Base-by-base conservation (phyloP, 345 rosid species). In the Eucalyptus caleyi region DNA sequence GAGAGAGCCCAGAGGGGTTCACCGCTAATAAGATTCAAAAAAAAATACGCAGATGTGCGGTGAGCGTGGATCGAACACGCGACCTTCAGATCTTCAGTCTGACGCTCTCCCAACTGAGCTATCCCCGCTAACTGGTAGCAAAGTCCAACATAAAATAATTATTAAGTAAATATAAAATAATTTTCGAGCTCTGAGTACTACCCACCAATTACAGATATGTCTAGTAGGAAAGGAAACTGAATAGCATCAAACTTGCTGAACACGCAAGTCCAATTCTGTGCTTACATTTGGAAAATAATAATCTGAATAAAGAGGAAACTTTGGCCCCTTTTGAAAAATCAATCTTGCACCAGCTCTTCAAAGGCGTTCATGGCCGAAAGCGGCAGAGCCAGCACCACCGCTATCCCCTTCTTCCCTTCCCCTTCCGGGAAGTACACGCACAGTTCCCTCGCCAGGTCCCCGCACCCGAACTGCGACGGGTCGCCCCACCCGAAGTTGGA, bases 41-140 rank as follows among this genome's bases (percentile, higher is more conserved):
- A 3, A 10, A 16, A 5, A 16, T 1, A 9, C 16, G 1, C 1
- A 9, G 2, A 34, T 2, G 24, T 94, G 96, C 97, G 96, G 96
- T 94, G 97, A 94, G 93, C 98, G 94, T 96, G 93, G 96, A 96
- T 93, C 96, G 97, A 96, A 95, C 97, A 96, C 95, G 96, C 93
- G 98, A 93, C 98, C 97, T 96, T 96, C 96, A 96, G 97, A 96
- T 96, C 98, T 96, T 95, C 96, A 95, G 97, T 95, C 97, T 95
- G 96, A 96, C 95, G 97, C 98, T 95, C 95, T 95, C 98, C 97
- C 98, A 95, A 95, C 96, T 95, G 96, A 95, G 96, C 97, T 96
- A 96, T 94, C 96, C 96, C 96, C 96, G 94, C 95, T 23, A 1
- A 1, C 2, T 6, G 15, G 81, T 15, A 4, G 0, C 0, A 1